Percentiles rank a stretch among this genome's conserved stretches.
Evolutionary conservation across 208 protist genomes (phyloP).

Genomic region (Acanthamoeba healyi): DNA sequence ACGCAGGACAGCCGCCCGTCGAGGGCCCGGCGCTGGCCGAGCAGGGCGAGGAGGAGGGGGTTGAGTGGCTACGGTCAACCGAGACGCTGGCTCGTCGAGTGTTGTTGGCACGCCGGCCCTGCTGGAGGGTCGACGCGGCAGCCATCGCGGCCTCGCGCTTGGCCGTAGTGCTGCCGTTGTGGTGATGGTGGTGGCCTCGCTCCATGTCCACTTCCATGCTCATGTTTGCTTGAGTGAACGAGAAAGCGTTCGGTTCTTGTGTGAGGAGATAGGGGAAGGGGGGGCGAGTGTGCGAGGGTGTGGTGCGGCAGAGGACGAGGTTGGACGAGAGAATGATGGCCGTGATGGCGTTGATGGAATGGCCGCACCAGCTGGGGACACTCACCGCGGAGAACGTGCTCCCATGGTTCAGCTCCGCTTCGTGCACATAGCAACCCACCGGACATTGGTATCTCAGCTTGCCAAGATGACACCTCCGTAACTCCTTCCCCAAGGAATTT

Average conservation of each 20-base stretch:
- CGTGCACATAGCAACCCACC: background rate
- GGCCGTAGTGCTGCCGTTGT: background rate
- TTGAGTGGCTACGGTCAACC: conserved; percentile 1
- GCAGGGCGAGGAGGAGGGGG: background rate
- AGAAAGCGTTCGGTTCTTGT: no score
- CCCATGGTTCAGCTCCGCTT: no score
- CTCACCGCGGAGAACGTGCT: no score
- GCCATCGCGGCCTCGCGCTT: background rate
- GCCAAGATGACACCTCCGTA: background rate
- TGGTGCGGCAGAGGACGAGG: background rate
- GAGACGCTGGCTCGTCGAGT: conserved; percentile 1
- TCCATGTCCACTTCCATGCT: background rate
- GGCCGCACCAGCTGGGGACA: no score
- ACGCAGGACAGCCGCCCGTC: background rate
- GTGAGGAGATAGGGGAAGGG: no score
- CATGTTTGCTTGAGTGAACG: background rate
- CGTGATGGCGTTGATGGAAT: background rate
- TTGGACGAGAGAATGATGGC: background rate
- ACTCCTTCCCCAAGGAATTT: background rate
- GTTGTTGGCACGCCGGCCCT: background rate
- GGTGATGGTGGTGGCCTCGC: background rate
- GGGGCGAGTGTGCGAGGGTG: background rate
- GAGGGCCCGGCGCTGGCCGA: background rate
- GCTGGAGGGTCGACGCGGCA: background rate
- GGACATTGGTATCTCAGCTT: background rate